phyloP scores from a whole-genome alignment of 345 rosid genomes.

The Hypericum androsaemum region DNA sequence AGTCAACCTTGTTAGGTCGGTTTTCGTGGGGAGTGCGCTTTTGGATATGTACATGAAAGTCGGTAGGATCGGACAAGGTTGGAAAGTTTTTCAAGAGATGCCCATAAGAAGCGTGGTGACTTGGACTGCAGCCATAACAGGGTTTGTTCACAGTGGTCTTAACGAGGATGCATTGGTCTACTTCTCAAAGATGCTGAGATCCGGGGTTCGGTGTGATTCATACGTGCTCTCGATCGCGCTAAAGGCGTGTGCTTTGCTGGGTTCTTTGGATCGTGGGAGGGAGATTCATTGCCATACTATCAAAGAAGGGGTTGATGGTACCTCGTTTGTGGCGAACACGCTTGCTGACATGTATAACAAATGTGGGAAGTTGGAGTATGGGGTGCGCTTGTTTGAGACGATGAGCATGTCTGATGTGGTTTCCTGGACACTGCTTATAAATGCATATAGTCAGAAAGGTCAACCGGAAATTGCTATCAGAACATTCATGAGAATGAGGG shows the following conservation, averaged over 20 bases:
- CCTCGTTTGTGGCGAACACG: conserved; percentile 58
- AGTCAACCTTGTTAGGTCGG: conserved; percentile 42
- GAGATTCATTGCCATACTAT: conserved; percentile 63
- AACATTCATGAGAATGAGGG: conserved; percentile 49
- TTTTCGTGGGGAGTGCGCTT: conserved; percentile 65
- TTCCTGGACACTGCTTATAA: conserved; percentile 72
- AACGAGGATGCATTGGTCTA: conserved; percentile 42
- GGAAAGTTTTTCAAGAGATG: conserved; percentile 57
- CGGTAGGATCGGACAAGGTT: conserved; percentile 42
- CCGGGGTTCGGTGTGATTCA: conserved; percentile 38
- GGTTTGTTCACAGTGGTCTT: conserved; percentile 55
- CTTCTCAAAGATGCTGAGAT: conserved; percentile 60
- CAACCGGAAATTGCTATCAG: conserved; percentile 45
- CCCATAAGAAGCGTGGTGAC: conserved; percentile 52
- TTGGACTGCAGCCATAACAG: conserved; percentile 78
- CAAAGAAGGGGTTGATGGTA: conserved; percentile 42
- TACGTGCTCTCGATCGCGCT: conserved; percentile 50
- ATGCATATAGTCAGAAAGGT: conserved; percentile 47
- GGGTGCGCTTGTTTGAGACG: conserved; percentile 44
- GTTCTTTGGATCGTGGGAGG: conserved; percentile 47
- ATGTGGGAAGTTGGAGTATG: conserved; percentile 60
- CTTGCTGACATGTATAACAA: conserved; percentile 63
- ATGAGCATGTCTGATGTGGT: conserved; percentile 55
- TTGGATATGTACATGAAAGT: conserved; percentile 55
- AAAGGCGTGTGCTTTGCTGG: conserved; percentile 68